Percentiles rank a stretch among this genome's conserved stretches.
These are phyloP conservation scores for Yamadazyma trypodendri DNA, from an alignment of 1,139 yeast species.

Conservation along the genomic window DNA sequence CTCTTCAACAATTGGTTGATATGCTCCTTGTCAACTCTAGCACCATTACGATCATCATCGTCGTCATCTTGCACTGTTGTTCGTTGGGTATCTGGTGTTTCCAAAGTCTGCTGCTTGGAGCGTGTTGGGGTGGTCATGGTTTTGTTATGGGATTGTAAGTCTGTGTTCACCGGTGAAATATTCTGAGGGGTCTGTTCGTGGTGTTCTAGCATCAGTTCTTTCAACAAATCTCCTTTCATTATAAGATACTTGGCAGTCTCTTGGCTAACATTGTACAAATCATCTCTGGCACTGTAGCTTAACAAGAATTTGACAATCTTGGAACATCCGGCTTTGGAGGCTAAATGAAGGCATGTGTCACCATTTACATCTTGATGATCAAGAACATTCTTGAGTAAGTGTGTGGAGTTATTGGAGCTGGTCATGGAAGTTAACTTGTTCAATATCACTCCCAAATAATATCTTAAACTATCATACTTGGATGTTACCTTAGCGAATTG, in stretches of 20 bases:
- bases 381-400: conserved; percentile 58
- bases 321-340: conserved; percentile 45
- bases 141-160: not conserved
- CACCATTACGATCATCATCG: conserved; percentile 25
- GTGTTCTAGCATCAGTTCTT: not conserved
- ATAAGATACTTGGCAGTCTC: conserved; percentile 39
- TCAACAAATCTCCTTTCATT: conserved; percentile 21
- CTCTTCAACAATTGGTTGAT: conserved; percentile 24
- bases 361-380: conserved; percentile 72
- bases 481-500: conserved; percentile 56
- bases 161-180: not conserved
- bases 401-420: conserved; percentile 28
- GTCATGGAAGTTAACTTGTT: conserved; percentile 38
- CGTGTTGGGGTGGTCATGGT: conserved; percentile 42
- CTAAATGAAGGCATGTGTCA: conserved; percentile 67
- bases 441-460: conserved; percentile 38
- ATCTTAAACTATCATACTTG: conserved; percentile 43
- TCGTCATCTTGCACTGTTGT: conserved; percentile 46
- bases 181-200: not conserved
- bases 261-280: conserved; percentile 38
- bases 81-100: conserved; percentile 49
- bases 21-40: conserved; percentile 35
- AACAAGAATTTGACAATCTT: conserved; percentile 40
- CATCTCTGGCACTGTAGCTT: conserved; percentile 49
- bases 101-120: conserved; percentile 22